Evolutionary conservation across 805 yeast species (phyloP).

Genomic region (Candida parachauliodes): DNA sequence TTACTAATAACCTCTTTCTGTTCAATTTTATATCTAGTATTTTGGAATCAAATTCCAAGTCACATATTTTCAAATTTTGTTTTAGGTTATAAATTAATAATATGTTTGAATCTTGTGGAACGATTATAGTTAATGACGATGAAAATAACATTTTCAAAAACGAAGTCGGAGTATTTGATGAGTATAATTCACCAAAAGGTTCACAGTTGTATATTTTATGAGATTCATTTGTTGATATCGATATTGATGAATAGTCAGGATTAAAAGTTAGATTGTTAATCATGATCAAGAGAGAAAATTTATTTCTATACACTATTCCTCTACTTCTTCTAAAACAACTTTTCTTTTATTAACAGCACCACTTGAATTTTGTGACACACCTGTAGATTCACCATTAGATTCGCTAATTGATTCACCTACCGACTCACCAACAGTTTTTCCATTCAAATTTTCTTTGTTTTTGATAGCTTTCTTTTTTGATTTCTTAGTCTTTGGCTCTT

Average conservation of each 20-base stretch:
- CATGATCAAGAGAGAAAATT: constrained; percentile 8
- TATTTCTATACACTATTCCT: constrained; percentile 4
- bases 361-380: constrained; percentile 11
- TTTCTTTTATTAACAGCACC: constrained; percentile 22
- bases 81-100: constrained; percentile 38
- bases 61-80: constrained; percentile 63
- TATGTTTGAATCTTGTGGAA: constrained; percentile 25
- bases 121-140: constrained; percentile 38
- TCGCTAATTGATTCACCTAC: neutral
- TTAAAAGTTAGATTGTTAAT: constrained; percentile 37
- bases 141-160: constrained; percentile 38
- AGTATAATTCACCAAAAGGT: constrained; percentile 43
- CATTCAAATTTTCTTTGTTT: constrained; percentile 9
- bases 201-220: constrained; percentile 42
- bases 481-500: constrained; percentile 38
- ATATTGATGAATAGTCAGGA: constrained; percentile 39
- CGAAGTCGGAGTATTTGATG: constrained; percentile 22
- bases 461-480: constrained; percentile 11
- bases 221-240: constrained; percentile 28
- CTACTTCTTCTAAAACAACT: constrained; percentile 41
- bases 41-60: constrained; percentile 76
- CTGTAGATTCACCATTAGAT: constrained; percentile 4
- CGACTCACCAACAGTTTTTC: constrained; percentile 7
- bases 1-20: constrained; percentile 75
- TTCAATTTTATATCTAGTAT: constrained; percentile 74